Evolutionary conservation across 192 early-diverging fungal genomes (phyloP).

Genomic region (Diversispora epigaea): DNA sequence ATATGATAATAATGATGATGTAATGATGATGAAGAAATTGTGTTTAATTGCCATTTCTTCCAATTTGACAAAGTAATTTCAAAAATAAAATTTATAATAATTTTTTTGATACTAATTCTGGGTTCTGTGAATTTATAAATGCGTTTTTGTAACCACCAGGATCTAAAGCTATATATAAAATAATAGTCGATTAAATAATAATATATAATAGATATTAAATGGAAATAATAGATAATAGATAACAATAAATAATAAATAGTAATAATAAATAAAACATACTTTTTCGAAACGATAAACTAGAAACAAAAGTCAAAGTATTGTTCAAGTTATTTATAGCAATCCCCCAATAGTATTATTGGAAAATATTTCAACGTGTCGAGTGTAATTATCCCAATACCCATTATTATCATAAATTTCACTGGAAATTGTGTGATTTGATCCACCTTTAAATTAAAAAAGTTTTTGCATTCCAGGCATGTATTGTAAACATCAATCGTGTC

Average conservation of each 20-base stretch:
- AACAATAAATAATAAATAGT: too few relatives aligned
- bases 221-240: background rate
- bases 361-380: background rate
- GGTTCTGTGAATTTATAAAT: background rate
- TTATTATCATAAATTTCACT: background rate
- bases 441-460: background rate
- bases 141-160: background rate
- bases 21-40: too few relatives aligned
- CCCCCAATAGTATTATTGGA: constrained; percentile 1
- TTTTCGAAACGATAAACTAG: background rate
- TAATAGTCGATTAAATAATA: background rate
- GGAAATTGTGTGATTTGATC: background rate
- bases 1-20: too few relatives aligned
- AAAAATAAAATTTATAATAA: background rate
- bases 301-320: background rate
- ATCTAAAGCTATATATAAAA: too few relatives aligned
- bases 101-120: background rate
- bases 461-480: background rate
- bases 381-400: background rate
- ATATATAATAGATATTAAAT: background rate
- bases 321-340: background rate
- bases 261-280: too few relatives aligned
- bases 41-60: too few relatives aligned
- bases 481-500: background rate
- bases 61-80: background rate